Conservation (phyloP, 805 yeast species). For the Candida saitoana region DNA sequence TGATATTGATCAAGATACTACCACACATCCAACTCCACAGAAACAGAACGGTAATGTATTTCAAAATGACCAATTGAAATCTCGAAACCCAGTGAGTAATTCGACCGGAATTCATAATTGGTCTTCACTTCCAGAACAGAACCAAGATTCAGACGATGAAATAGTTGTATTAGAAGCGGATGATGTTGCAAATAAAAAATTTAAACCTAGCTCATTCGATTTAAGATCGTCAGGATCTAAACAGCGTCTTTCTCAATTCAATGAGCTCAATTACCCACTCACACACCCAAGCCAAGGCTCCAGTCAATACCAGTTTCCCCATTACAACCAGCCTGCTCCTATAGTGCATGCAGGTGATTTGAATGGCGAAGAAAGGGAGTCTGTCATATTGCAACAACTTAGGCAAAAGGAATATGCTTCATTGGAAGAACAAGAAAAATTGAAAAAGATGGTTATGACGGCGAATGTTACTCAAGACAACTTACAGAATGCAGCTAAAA, state of each 20-base stretch:
- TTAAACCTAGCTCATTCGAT: conserved; percentile 22
- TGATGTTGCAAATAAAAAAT: conserved; percentile 25
- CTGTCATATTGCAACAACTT: not conserved
- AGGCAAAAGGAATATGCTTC: not conserved
- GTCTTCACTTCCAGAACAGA: not conserved
- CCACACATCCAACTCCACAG: not conserved
- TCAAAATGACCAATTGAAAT: not conserved
- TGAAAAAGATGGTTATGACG: not conserved
- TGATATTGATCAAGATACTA: not conserved
- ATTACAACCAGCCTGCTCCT: conserved; percentile 25
- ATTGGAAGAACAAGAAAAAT: conserved; percentile 1
- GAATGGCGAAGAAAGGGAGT: no score
- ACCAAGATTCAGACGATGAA: conserved; percentile 20
- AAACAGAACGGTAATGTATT: not conserved
- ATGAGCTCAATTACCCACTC: not conserved
- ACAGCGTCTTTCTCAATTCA: not conserved
- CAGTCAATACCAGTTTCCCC: not conserved
- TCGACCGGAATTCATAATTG: not conserved
- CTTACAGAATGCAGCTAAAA: not conserved
- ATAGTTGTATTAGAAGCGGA: conserved; percentile 24
- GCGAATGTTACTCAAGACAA: not conserved
- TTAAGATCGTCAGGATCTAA: not conserved
- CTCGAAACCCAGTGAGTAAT: no score
- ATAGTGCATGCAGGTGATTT: conserved; percentile 17
- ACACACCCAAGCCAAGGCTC: not conserved